Evolutionary conservation across 2,329 filamentous ascomycete species (phyloP).

Genomic region (Fusarium bactridioides): DNA sequence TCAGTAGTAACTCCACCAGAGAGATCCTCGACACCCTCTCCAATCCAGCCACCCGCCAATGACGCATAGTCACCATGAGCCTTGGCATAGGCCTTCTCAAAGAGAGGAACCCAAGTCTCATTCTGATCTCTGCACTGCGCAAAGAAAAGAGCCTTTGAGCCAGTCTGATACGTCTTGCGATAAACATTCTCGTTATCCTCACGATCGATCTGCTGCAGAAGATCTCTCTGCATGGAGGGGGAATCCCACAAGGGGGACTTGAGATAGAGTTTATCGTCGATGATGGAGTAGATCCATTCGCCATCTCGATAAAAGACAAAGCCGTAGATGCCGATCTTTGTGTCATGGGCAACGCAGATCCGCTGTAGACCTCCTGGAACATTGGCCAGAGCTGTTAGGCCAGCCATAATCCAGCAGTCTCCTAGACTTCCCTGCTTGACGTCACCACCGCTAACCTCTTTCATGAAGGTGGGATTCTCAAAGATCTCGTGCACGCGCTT

Average conservation of each 20-base stretch:
- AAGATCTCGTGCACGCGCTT: slow-evolving; percentile 80
- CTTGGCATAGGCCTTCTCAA: slow-evolving; percentile 87
- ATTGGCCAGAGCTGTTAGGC: slow-evolving; percentile 78
- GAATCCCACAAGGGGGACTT: slow-evolving; percentile 85
- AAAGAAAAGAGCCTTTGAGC: slow-evolving; percentile 80
- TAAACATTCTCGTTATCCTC: slow-evolving; percentile 77
- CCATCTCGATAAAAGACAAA: slow-evolving; percentile 90
- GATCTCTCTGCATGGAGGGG: slow-evolving; percentile 74
- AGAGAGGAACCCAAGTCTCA: slow-evolving; percentile 82
- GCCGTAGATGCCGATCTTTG: slow-evolving; percentile 81
- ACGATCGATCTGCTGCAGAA: slow-evolving; percentile 78
- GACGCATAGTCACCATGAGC: slow-evolving; percentile 80
- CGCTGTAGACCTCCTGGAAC: slow-evolving; percentile 74
- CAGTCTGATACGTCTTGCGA: slow-evolving; percentile 74
- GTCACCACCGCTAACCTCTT: slow-evolving; percentile 73
- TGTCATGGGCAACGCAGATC: slow-evolving; percentile 79
- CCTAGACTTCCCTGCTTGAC: slow-evolving; percentile 80
- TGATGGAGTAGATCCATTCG: slow-evolving; percentile 90
- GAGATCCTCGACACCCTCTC: slow-evolving; percentile 66
- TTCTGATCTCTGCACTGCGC: slow-evolving; percentile 78
- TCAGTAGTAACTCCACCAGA: slow-evolving; percentile 76
- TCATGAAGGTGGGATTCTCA: slow-evolving; percentile 74
- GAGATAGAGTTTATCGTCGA: slow-evolving; percentile 90
- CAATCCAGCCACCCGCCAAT: slow-evolving; percentile 75
- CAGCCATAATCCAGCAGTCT: slow-evolving; percentile 86